Evolutionary conservation across 148 eudicot genomes (phyloP).

Genomic region (Pouteria glomerata): DNA sequence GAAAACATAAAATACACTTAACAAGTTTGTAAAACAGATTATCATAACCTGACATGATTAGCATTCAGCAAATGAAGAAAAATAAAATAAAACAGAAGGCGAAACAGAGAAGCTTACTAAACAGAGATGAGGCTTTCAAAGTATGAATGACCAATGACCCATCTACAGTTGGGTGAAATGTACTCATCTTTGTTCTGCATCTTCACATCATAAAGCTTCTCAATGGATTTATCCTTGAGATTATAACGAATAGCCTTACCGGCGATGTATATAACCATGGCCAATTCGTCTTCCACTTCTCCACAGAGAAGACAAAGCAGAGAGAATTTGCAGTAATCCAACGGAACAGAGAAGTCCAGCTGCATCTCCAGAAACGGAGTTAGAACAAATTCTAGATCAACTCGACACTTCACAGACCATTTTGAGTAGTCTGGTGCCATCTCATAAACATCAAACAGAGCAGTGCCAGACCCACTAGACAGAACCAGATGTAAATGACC

Average conservation of each 20-base stretch:
- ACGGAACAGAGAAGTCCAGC: background rate
- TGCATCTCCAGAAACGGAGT: background rate
- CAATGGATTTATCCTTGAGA: background rate
- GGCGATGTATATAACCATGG: background rate
- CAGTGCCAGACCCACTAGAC: background rate
- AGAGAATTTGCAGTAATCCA: constrained; percentile 1
- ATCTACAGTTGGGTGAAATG: background rate
- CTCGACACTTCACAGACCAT: background rate
- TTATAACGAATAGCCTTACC: background rate
- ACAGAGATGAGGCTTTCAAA: background rate
- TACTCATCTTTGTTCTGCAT: background rate
- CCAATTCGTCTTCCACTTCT: background rate
- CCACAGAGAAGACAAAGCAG: background rate
- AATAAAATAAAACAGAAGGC: too few species aligned
- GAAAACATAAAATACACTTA: too few species aligned
- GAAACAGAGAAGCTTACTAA: too few species aligned
- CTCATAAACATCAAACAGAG: background rate
- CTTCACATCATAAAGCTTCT: background rate
- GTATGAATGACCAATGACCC: background rate
- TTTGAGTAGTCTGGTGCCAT: background rate
- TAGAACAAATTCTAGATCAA: background rate
- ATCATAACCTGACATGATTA: too few species aligned
- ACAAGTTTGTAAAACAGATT: too few species aligned
- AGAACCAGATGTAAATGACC: background rate
- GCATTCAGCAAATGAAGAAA: too few species aligned